These are phyloP conservation scores for Carex littledalei DNA, from an alignment of 176 grass and related monocot species.

Conservation along the genomic window DNA sequence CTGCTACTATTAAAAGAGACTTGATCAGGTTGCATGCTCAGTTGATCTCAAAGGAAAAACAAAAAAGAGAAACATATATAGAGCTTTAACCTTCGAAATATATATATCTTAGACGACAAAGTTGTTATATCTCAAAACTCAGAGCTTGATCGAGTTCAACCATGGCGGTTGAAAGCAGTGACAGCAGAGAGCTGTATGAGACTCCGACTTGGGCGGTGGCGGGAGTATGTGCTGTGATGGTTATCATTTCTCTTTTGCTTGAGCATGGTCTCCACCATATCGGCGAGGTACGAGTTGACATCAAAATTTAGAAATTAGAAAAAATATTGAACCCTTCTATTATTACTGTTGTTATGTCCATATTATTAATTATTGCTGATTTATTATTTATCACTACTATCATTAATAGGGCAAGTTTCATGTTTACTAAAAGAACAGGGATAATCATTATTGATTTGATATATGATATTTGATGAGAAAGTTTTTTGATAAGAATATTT, in stretches of 20 bases:
- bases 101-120: background rate
- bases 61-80: background rate
- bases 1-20: background rate
- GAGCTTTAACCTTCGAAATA: too few relatives aligned
- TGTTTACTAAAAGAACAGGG: too few relatives aligned
- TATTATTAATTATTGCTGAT: too few relatives aligned
- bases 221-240: constrained; percentile 25
- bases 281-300: background rate
- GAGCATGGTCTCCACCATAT: constrained; percentile 21
- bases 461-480: too few relatives aligned
- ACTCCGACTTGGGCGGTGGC: constrained; percentile 29
- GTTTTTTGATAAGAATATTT: too few relatives aligned
- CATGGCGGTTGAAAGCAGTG: constrained; percentile 4
- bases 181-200: background rate
- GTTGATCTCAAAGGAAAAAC: background rate
- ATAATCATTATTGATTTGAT: too few relatives aligned
- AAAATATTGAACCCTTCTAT: background rate
- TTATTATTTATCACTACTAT: too few relatives aligned
- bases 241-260: constrained; percentile 17
- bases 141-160: background rate
- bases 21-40: background rate
- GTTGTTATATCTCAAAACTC: background rate
- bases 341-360: background rate
- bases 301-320: background rate
- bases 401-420: too few relatives aligned